Percentiles rank a stretch among this genome's conserved stretches.
phyloP scores from a whole-genome alignment of 352 stramenopile genomes.

The Globisporangium okanoganense region DNA sequence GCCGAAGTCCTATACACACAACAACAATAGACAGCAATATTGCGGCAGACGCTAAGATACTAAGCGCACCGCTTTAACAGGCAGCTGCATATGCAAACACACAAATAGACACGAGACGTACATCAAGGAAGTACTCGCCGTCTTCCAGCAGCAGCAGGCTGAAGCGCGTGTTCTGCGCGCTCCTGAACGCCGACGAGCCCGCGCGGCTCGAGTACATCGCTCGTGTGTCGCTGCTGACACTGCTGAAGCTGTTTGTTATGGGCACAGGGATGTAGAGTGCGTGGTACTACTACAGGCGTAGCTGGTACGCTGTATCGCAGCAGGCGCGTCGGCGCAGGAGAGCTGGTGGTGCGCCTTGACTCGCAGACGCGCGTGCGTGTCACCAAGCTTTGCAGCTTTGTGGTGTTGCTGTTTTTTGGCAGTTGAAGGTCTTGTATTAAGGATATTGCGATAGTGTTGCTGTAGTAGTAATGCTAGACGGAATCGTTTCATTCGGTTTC shows the following conservation, averaged over 20 bases:
- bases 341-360: neutral
- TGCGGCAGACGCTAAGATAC: too few relatives aligned
- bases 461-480: too few relatives aligned
- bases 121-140: constrained; percentile 93
- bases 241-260: too few relatives aligned
- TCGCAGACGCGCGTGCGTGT: neutral
- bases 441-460: too few relatives aligned
- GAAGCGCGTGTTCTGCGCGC: constrained; percentile 58
- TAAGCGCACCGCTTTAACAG: too few relatives aligned
- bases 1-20: constrained; percentile 67
- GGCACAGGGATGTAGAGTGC: too few relatives aligned
- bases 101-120: constrained; percentile 19
- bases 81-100: neutral
- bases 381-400: neutral
- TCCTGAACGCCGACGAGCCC: constrained; percentile 11
- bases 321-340: neutral
- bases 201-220: constrained; percentile 1
- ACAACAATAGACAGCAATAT: neutral
- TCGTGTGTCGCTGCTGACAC: too few relatives aligned
- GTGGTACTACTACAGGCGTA: too few relatives aligned
- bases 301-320: neutral
- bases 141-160: constrained; percentile 93
- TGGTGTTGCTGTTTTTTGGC: neutral
- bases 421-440: too few relatives aligned
- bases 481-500: too few relatives aligned